A percentile compares a stretch with the other conserved stretches of the same genome.
Evolutionary conservation across 1,284 basidiomycete genomes (phyloP).

Genomic region (Sparassis latifolia): DNA sequence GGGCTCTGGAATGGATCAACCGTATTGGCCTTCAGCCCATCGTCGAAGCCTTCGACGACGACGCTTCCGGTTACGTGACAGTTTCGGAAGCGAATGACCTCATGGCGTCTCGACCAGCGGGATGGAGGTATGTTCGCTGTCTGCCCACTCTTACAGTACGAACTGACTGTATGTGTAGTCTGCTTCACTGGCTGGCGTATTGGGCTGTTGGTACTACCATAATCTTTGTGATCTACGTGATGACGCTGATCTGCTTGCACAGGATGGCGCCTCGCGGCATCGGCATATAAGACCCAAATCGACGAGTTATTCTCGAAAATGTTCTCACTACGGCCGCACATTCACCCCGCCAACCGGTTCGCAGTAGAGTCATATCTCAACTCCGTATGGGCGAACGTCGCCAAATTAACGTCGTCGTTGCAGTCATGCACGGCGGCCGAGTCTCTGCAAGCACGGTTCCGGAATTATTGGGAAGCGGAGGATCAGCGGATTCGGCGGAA

Average conservation of each 20-base stretch:
- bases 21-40: constrained; percentile 37
- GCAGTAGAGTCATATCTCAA: constrained; percentile 17
- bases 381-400: constrained; percentile 14
- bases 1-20: constrained; percentile 40
- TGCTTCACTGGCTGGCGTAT: constrained; percentile 22
- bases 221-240: neutral
- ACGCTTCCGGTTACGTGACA: constrained; percentile 40
- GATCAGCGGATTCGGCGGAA: constrained; percentile 14
- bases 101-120: constrained; percentile 17
- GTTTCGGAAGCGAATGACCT: constrained; percentile 42
- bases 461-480: constrained; percentile 11
- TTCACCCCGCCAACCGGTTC: constrained; percentile 16
- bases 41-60: constrained; percentile 44
- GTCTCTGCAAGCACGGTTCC: constrained; percentile 13
- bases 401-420: constrained; percentile 12
- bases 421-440: constrained; percentile 9
- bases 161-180: constrained; percentile 2
- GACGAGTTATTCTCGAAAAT: constrained; percentile 15
- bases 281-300: constrained; percentile 13
- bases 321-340: constrained; percentile 11
- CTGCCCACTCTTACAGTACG: neutral
- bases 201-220: constrained; percentile 16
- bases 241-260: neutral
- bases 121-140: constrained; percentile 17
- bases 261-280: constrained; percentile 20